phyloP scores from a whole-genome alignment of 768 basidiomycete species.

The Pulveroboletus frians region DNA sequence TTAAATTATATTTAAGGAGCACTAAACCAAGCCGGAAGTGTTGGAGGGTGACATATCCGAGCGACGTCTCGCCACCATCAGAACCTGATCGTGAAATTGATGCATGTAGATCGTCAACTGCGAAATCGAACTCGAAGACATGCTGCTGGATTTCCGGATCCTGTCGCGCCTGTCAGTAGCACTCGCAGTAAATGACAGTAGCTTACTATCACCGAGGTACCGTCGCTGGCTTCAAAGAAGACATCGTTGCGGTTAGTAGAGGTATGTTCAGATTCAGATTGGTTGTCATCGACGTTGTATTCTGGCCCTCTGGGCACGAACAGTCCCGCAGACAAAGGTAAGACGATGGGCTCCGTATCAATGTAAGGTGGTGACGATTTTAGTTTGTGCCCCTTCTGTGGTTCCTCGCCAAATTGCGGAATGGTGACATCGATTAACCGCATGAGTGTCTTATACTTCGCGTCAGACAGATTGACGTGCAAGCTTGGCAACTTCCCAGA shows the following conservation, averaged over 20 bases:
- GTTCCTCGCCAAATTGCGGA: conserved; percentile 66
- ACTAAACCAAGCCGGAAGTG: conserved; percentile 72
- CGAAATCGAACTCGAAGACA: conserved; percentile 81
- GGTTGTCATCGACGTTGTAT: conserved; percentile 64
- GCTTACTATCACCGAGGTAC: conserved; percentile 45
- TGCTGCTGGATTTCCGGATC: conserved; percentile 44
- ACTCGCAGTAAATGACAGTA: neutral
- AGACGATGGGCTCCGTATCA: conserved; percentile 30
- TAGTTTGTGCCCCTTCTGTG: conserved; percentile 19
- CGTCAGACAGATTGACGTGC: conserved; percentile 85
- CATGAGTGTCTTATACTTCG: conserved; percentile 90
- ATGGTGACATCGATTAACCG: conserved; percentile 86
- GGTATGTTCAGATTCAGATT: conserved; percentile 39
- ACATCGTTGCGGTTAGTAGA: conserved; percentile 45
- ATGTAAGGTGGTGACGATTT: conserved; percentile 18
- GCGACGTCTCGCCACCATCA: conserved; percentile 59
- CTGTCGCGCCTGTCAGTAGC: conserved; percentile 14
- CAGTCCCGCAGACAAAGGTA: conserved; percentile 51
- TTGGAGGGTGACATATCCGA: conserved; percentile 77
- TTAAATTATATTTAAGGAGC: conserved; percentile 80
- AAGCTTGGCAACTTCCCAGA: conserved; percentile 83
- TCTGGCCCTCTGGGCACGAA: conserved; percentile 54
- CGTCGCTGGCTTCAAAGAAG: conserved; percentile 73
- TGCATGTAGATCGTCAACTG: conserved; percentile 77
- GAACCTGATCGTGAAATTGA: conserved; percentile 66